phyloP scores from a whole-genome alignment of 345 rosid species.

The Lumnitzera littorea region DNA sequence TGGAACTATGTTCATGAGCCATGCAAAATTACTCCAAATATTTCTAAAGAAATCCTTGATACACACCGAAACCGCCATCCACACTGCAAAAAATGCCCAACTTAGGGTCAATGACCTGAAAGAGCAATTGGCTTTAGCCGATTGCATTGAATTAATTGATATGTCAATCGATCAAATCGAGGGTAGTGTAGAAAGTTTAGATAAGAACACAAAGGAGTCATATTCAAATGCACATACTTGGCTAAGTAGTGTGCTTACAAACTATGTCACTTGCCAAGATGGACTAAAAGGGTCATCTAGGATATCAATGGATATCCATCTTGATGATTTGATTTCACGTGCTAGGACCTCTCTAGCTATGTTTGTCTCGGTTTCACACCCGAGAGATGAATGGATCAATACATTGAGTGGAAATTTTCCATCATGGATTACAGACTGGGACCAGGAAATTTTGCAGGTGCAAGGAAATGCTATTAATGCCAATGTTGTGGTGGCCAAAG shows the following conservation, averaged over 20 bases:
- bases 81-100: conserved; percentile 10
- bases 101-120: conserved; percentile 24
- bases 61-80: conserved; percentile 17
- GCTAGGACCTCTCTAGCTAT: conserved; percentile 52
- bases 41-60: conserved; percentile 26
- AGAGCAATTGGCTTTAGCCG: conserved; percentile 32
- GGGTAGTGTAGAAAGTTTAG: conserved; percentile 40
- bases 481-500: conserved; percentile 61
- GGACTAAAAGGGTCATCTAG: conserved; percentile 26
- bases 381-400: background rate
- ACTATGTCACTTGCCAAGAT: conserved; percentile 72
- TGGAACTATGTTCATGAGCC: conserved; percentile 11
- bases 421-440: conserved; percentile 48
- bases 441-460: conserved; percentile 34
- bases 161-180: conserved; percentile 38
- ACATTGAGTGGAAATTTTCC: conserved; percentile 30
- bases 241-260: conserved; percentile 76
- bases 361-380: conserved; percentile 31
- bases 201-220: conserved; percentile 16
- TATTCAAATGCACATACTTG: conserved; percentile 52
- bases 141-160: conserved; percentile 56
- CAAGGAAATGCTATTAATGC: conserved; percentile 33
- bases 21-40: conserved; percentile 25
- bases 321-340: conserved; percentile 44
- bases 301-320: conserved; percentile 22